A percentile compares a stretch with the other conserved stretches of the same genome.
phyloP scores from a whole-genome alignment of 441 rosid species.

The Francoa sonchifolia region DNA sequence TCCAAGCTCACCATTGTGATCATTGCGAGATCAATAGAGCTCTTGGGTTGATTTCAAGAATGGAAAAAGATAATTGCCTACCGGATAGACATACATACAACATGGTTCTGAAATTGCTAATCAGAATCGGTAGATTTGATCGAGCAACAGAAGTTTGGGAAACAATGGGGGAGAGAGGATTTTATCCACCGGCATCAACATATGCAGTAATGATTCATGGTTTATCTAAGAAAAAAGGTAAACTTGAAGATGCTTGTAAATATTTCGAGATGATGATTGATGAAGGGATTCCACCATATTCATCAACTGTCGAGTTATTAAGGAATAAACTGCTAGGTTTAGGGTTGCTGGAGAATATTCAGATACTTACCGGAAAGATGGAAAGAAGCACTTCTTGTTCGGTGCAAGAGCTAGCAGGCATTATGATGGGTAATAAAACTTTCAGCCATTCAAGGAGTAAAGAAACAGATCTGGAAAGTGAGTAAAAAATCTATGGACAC shows the following conservation, averaged over 20 bases:
- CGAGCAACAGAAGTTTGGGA: conserved; percentile 65
- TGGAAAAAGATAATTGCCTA: conserved; percentile 40
- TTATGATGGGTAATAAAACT: conserved; percentile 47
- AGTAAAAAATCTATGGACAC: no score
- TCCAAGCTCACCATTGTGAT: conserved; percentile 69
- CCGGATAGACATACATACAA: conserved; percentile 72
- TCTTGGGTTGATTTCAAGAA: conserved; percentile 46
- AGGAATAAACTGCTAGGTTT: conserved; percentile 47
- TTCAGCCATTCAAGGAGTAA: conserved; percentile 28
- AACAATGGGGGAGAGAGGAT: conserved; percentile 49
- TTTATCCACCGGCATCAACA: conserved; percentile 71
- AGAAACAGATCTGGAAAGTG: conserved; percentile 45
- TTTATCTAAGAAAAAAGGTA: conserved; percentile 58
- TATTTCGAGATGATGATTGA: conserved; percentile 93
- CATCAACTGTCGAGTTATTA: conserved; percentile 59
- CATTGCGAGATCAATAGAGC: conserved; percentile 66
- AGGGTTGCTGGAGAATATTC: conserved; percentile 45
- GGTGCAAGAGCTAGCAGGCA: conserved; percentile 47
- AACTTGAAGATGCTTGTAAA: conserved; percentile 68
- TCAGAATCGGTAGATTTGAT: conserved; percentile 68
- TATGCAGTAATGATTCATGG: conserved; percentile 79
- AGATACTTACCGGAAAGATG: conserved; percentile 70
- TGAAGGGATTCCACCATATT: conserved; percentile 78
- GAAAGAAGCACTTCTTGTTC: conserved; percentile 54
- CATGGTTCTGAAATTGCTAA: conserved; percentile 63